phyloP scores from a whole-genome alignment of 768 basidiomycete genomes.

The Trametopsis cervina region DNA sequence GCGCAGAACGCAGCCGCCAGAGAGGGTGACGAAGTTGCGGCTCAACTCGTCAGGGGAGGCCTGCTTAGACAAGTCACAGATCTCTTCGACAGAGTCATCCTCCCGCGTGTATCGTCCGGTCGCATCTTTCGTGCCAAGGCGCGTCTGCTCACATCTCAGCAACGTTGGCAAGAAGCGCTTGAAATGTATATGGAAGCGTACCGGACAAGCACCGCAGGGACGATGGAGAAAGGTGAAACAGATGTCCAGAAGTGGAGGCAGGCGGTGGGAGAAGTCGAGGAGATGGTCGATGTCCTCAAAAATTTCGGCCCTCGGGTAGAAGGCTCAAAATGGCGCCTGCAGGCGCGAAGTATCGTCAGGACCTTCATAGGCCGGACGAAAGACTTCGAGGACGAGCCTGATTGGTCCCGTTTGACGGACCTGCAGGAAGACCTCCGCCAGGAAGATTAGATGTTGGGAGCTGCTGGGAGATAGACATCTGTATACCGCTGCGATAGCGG shows the following conservation, averaged over 20 bases:
- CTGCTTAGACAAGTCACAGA: conserved; percentile 59
- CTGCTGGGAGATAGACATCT: background rate
- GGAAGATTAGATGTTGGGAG: conserved; percentile 15
- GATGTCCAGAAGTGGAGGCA: conserved; percentile 66
- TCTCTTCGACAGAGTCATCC: conserved; percentile 71
- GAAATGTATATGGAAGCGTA: conserved; percentile 85
- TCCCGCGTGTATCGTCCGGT: conserved; percentile 73
- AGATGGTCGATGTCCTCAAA: conserved; percentile 73
- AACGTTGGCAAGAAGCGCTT: conserved; percentile 67
- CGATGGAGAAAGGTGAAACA: conserved; percentile 60
- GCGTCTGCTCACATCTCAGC: conserved; percentile 69
- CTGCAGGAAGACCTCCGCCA: conserved; percentile 49
- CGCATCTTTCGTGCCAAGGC: conserved; percentile 82
- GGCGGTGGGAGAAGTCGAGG: conserved; percentile 73
- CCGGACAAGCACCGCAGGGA: conserved; percentile 55
- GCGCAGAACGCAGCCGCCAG: conserved; percentile 17
- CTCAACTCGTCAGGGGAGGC: conserved; percentile 52
- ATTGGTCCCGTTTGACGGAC: conserved; percentile 65
- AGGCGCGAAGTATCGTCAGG: conserved; percentile 80
- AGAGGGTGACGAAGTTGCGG: conserved; percentile 12
- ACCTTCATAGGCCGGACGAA: conserved; percentile 83
- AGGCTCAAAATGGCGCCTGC: conserved; percentile 71
- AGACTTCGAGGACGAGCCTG: conserved; percentile 84
- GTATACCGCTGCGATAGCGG: background rate
- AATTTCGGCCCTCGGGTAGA: conserved; percentile 73